Evolutionary conservation across 345 rosid species (phyloP), one percentile per base, ranked within the genome.

Genomic region (Rhodamnia argentea): DNA sequence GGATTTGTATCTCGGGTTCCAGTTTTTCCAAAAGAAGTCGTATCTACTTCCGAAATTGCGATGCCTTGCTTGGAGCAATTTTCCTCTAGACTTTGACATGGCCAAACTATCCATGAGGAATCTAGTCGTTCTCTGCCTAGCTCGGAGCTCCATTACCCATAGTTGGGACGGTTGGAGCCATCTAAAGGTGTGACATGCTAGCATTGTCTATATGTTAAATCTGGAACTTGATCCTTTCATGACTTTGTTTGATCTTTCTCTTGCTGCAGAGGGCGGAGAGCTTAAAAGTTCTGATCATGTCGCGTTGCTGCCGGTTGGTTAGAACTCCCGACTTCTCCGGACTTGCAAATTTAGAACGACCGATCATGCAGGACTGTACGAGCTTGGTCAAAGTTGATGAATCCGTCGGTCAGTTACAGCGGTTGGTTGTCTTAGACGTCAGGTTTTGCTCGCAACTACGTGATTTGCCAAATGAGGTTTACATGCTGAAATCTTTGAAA

Each of bases 121-220:
- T n/a, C 74, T 60, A n/a, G 74, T 27, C 1, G 5, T 60, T 60
- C 74, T 60, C 74, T 6, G 10, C 13, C 37, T 60, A n/a, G 37
- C 74, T 13, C 0, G 0, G 18, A 1, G 74, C 37, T 0, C 5
- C 37, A 27, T 60, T 27, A 27, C 74, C 37, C 37, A n/a, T n/a
- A 4, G 1, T 60, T 27, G 37, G 74, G 10, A 13, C 37, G 74
- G 70, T 27, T 60, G 74, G 74, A 60, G 37, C 37, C 74, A 60
- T n/a, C 13, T 60, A 27, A 13, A 27, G 74, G 74, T 60, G 37
- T 60, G 37, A 60, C 6, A n/a, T 13, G 74, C 2, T n/a, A 23
- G 20, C 18, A 60, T n/a, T 9, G 20, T 27, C 74, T 0, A 13
- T 3, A 0, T 27, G 10, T 13, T 60, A 2, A 60, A 1, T 60